Evolutionary conservation across 2,329 filamentous ascomycete genomes (phyloP).

Genomic region (Ceratocystiopsis minuta): DNA sequence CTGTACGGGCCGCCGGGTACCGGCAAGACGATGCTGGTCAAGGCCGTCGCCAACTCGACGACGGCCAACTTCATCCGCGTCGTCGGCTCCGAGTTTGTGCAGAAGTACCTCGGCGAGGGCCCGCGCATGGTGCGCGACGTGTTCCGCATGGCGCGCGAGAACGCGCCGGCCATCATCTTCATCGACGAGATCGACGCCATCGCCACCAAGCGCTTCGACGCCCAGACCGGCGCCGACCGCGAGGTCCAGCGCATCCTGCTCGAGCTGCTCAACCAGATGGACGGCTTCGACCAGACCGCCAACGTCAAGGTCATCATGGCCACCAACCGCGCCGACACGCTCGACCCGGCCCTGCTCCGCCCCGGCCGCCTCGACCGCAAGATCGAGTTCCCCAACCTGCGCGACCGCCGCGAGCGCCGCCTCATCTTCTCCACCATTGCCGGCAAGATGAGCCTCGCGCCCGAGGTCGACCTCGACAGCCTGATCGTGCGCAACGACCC

Average conservation of each 20-base stretch:
- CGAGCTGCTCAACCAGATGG: conserved; percentile 97
- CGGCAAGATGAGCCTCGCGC: conserved; percentile 87
- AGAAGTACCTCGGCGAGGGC: conserved; percentile 95
- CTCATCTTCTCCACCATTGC: conserved; percentile 98
- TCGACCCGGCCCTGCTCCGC: conserved; percentile 85
- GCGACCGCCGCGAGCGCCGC: conserved; percentile 83
- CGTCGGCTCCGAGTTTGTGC: conserved; percentile 94
- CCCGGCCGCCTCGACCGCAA: conserved; percentile 93
- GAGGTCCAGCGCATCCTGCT: conserved; percentile 97
- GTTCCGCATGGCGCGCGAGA: conserved; percentile 97
- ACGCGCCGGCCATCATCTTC: conserved; percentile 96
- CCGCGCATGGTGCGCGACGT: conserved; percentile 98
- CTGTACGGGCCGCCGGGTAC: conserved; percentile 93
- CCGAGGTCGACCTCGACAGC: conserved; percentile 90
- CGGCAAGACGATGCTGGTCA: conserved; percentile 94
- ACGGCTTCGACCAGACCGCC: conserved; percentile 95
- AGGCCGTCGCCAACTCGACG: conserved; percentile 95
- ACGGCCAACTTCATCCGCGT: conserved; percentile 97
- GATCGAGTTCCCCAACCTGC: conserved; percentile 93
- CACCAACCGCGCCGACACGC: conserved; percentile 91
- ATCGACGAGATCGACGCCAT: conserved; percentile 99
- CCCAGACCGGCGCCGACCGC: conserved; percentile 91
- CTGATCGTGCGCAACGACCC: conserved; percentile 95
- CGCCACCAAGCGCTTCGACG: conserved; percentile 97
- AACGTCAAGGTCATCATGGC: conserved; percentile 99